Evolutionary conservation across 441 rosid species (phyloP).

Genomic region (Gossypium davidsonii): DNA sequence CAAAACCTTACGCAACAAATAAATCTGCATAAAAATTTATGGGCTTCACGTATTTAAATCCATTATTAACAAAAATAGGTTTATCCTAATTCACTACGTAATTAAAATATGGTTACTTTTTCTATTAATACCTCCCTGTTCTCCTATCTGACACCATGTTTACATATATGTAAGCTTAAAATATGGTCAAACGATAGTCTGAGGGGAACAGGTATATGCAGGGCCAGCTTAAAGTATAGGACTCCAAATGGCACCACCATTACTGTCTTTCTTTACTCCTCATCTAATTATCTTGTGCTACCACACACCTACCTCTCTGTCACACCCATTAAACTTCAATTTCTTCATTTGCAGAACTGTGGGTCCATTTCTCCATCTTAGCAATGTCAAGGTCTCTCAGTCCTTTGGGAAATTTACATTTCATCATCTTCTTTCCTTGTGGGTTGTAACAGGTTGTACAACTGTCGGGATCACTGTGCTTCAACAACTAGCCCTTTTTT

Average conservation of each 20-base stretch:
- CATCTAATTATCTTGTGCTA: background rate
- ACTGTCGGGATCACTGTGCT: background rate
- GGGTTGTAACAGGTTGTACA: background rate
- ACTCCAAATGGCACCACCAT: background rate
- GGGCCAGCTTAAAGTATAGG: background rate
- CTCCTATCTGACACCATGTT: background rate
- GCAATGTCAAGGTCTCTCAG: background rate
- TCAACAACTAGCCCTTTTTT: background rate
- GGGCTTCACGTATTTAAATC: too few relatives aligned
- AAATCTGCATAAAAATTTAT: too few relatives aligned
- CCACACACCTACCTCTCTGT: slow-evolving; percentile 13
- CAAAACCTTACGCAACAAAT: too few relatives aligned
- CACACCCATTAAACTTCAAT: slow-evolving; percentile 9
- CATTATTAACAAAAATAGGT: too few relatives aligned
- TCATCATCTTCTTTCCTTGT: background rate
- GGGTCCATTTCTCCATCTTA: slow-evolving; percentile 11
- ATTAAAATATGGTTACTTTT: too few relatives aligned
- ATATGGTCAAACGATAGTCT: background rate
- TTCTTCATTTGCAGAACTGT: background rate
- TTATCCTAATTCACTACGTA: too few relatives aligned
- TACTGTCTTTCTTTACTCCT: slow-evolving; percentile 17
- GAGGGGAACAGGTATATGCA: background rate
- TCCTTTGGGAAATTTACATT: background rate
- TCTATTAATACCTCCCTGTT: background rate
- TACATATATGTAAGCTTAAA: background rate